Evolutionary conservation across 108 stramenopile genomes (phyloP).

Genomic region (Nitzschia sp.): DNA sequence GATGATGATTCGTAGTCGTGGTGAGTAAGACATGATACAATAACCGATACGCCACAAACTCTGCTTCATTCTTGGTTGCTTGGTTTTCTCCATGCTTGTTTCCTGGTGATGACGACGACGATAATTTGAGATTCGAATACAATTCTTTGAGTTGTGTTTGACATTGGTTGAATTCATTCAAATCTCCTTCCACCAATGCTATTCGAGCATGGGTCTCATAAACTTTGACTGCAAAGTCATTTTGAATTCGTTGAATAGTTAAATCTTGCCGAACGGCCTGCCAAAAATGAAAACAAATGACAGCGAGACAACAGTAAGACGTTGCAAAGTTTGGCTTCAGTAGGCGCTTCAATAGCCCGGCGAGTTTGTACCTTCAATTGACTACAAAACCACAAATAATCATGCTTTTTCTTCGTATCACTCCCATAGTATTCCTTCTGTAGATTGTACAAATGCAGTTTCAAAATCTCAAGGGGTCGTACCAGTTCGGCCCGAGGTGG

Average conservation of each 20-base stretch:
- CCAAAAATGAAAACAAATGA: constrained; percentile 41
- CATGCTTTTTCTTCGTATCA: constrained; percentile 23
- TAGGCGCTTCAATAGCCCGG: too few relatives aligned
- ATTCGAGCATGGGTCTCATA: constrained; percentile 96
- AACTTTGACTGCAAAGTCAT: constrained; percentile 87
- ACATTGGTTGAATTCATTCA: constrained; percentile 85
- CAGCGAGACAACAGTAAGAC: neutral
- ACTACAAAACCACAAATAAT: constrained; percentile 91
- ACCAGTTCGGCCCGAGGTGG: constrained; percentile 73
- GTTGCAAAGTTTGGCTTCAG: too few relatives aligned
- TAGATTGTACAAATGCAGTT: constrained; percentile 60
- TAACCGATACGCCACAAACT: constrained; percentile 82
- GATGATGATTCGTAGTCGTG: constrained; percentile 67
- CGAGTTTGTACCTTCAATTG: constrained; percentile 67
- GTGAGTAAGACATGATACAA: constrained; percentile 81
- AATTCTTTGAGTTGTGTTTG: constrained; percentile 90
- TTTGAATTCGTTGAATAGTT: constrained; percentile 90
- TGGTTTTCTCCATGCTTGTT: neutral
- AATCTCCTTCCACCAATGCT: constrained; percentile 82
- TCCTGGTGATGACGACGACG: too few relatives aligned
- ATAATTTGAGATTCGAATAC: constrained; percentile 54
- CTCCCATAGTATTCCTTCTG: constrained; percentile 33
- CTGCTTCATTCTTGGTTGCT: constrained; percentile 47
- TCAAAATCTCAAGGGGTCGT: constrained; percentile 60
- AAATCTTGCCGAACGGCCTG: constrained; percentile 95